Conservation (phyloP, 1,284 basidiomycete genomes). For the Coriolopsis trogii region DNA sequence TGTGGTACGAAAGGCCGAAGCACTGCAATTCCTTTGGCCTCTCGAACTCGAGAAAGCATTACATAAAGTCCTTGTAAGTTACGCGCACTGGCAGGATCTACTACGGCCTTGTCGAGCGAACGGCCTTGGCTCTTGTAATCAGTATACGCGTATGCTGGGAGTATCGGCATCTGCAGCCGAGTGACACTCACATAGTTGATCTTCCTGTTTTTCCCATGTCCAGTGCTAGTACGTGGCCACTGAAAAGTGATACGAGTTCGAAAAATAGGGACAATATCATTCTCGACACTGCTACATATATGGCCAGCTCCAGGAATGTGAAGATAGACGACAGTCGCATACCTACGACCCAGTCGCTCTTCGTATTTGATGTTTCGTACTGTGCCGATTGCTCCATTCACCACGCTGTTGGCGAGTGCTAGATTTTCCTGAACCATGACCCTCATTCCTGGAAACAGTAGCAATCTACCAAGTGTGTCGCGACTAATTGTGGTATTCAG, state of each 20-base stretch:
- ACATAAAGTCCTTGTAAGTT: not conserved
- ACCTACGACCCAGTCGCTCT: not conserved
- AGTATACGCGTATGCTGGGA: not conserved
- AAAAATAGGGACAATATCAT: not conserved
- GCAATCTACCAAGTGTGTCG: not conserved
- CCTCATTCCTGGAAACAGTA: not conserved
- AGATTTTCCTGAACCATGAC: not conserved
- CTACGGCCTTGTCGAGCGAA: not conserved
- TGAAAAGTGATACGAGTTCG: not conserved
- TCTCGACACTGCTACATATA: not conserved
- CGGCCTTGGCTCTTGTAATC: not conserved
- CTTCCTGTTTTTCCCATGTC: too few relatives aligned
- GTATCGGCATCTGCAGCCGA: not conserved
- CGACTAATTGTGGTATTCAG: not conserved
- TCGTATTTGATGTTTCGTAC: not conserved
- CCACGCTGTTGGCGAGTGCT: not conserved
- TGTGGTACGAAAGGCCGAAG: not conserved
- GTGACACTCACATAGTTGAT: too few relatives aligned
- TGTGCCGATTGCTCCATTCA: not conserved
- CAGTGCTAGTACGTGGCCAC: too few relatives aligned
- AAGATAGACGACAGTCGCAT: not conserved
- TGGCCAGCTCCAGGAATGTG: not conserved
- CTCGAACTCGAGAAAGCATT: not conserved
- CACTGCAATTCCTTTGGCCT: not conserved
- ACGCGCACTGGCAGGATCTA: not conserved